Conservation (phyloP, 352 stramenopile species). For the Pilasporangium apinafurcum region DNA sequence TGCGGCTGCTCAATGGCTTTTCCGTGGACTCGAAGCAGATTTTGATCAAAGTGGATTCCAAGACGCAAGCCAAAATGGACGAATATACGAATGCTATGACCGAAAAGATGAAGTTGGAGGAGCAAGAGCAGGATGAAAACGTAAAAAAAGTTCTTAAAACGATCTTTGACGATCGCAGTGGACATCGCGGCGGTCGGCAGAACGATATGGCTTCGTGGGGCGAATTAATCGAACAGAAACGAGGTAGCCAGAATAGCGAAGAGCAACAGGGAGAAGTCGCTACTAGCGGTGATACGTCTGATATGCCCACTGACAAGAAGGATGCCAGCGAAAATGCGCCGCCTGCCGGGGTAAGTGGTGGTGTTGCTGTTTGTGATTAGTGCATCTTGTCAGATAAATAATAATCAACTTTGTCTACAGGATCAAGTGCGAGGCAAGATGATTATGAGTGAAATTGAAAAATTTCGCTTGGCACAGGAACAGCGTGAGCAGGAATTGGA, state of each 20-base stretch:
- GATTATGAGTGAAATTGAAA: slow-evolving; percentile 39
- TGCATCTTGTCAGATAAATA: too few relatives aligned
- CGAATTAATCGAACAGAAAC: slow-evolving; percentile 13
- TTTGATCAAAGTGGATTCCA: slow-evolving; percentile 30
- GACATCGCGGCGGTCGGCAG: slow-evolving; percentile 22
- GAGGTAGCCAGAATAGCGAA: not conserved
- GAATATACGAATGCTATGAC: slow-evolving; percentile 15
- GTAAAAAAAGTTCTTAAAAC: slow-evolving; percentile 14
- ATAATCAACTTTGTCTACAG: too few relatives aligned
- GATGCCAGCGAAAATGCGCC: not conserved
- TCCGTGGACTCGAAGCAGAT: slow-evolving; percentile 36
- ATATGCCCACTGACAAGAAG: not conserved
- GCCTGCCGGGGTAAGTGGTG: slow-evolving; percentile 4
- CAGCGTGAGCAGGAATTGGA: slow-evolving; percentile 28
- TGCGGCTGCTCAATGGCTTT: slow-evolving; percentile 36
- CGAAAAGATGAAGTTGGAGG: slow-evolving; percentile 11
- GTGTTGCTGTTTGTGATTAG: not conserved
- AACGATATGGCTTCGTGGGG: slow-evolving; percentile 27
- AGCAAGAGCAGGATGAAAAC: slow-evolving; percentile 15
- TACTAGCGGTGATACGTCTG: not conserved
- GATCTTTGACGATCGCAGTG: slow-evolving; percentile 23
- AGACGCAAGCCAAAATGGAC: slow-evolving; percentile 26
- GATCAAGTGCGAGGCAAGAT: slow-evolving; percentile 24
- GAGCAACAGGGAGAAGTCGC: not conserved
- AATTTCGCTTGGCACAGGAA: slow-evolving; percentile 34